phyloP scores from a whole-genome alignment of 257 asterid genomes.

The Solanum sparsipilum region DNA sequence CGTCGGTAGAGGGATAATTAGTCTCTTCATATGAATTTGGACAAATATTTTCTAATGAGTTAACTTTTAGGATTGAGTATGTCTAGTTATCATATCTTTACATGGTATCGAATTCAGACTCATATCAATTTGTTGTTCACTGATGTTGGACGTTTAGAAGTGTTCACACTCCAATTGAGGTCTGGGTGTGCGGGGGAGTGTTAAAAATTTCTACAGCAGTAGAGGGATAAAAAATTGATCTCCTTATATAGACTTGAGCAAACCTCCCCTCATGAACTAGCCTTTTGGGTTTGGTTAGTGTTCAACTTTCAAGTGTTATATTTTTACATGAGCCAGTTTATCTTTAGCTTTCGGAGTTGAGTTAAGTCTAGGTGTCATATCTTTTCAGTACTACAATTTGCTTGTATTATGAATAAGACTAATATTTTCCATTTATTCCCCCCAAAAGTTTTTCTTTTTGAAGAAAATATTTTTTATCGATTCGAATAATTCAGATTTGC shows the following conservation, averaged over 20 bases:
- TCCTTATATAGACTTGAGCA: rapidly evolving
- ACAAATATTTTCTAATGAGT: rapidly evolving
- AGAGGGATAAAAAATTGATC: rapidly evolving
- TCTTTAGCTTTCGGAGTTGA: too few relatives aligned
- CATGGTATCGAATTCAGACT: rapidly evolving
- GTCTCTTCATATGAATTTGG: rapidly evolving
- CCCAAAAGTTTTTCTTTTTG: background rate
- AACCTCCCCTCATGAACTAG: rapidly evolving
- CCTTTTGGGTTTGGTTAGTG: rapidly evolving
- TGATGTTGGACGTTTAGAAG: too few relatives aligned
- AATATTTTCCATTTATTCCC: background rate
- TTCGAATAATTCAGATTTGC: background rate
- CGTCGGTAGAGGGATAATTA: too few relatives aligned
- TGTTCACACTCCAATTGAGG: too few relatives aligned
- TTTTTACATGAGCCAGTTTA: too few relatives aligned
- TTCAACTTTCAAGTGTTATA: too few relatives aligned
- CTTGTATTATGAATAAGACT: background rate
- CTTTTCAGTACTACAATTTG: too few relatives aligned
- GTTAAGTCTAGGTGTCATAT: too few relatives aligned
- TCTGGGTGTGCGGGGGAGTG: too few relatives aligned
- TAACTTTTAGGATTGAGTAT: rapidly evolving
- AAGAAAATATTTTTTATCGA: background rate
- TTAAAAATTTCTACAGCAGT: too few relatives aligned
- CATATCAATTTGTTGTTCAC: too few relatives aligned
- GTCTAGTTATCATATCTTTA: rapidly evolving